Evolutionary conservation across 371 early-diverging fungal species (phyloP), one percentile per base, ranked within the genome.

Genomic region (Saksenaea vasiformis): DNA sequence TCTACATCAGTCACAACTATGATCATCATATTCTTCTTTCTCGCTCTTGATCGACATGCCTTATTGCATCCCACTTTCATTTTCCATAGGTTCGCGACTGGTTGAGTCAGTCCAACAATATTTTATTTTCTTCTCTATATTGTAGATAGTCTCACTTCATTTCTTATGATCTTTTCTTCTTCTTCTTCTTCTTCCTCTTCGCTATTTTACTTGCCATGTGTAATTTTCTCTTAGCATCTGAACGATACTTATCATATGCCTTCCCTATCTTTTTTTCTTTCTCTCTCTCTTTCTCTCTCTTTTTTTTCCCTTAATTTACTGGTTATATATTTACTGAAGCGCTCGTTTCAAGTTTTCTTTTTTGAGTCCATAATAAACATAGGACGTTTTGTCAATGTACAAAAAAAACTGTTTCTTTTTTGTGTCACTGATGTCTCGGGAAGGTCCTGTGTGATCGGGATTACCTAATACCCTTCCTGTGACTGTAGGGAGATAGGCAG

Each of bases 181-280:
- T 14, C 0, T 34, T 60, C 60, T 19, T 26, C 28, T 60, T 39
- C 37, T 41, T 5, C 19, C 14, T 22, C 27, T n/a, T 60, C 8
- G 1, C 51, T 61, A 27, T 61, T 26, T 53, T 62, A 37, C 26
- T 55, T 27, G 54, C 54, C 39, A 62, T 38, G 38, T 54, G 37
- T 37, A 58, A 58, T 58, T 58, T 37, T 41, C 39, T 39, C 27
- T 26, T 38, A 41, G 28, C 41, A 58, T 58, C 41, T 28, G 37
- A 38, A 43, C 57, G 38, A n/a, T 36, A 57, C 36, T 22, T 24
- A 57, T 35, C 22, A 24, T 28, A 41, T 58, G 41, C 28, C 28
- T 31, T 26, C n/a, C 24, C n/a, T 22, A 54, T 36, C 37, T 54
- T 37, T 37, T 34, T 19, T 3, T 19, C 53, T 44, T 27, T 43